Percentiles rank a stretch among this genome's conserved stretches.
phyloP scores from a whole-genome alignment of 106 monocot genomes.

The Xerophyta viscosa region DNA sequence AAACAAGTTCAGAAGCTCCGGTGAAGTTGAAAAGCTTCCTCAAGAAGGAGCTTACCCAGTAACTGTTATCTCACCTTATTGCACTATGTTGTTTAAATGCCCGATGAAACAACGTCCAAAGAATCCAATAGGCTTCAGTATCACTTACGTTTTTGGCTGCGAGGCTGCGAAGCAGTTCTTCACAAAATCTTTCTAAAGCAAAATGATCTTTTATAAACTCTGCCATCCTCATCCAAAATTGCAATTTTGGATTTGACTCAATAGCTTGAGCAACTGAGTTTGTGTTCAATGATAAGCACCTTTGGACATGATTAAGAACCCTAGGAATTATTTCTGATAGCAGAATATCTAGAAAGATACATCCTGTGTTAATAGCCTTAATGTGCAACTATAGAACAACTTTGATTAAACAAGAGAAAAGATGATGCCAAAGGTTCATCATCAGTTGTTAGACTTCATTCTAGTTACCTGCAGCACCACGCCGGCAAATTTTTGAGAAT shows the following conservation, averaged over 20 bases:
- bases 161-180: slow-evolving; percentile 60
- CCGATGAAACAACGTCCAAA: slow-evolving; percentile 69
- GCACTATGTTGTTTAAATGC: slow-evolving; percentile 25
- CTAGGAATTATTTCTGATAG: slow-evolving; percentile 40
- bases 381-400: no score
- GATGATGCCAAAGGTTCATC: no score
- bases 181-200: slow-evolving; percentile 73
- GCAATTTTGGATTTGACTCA: slow-evolving; percentile 30
- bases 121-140: slow-evolving; percentile 72
- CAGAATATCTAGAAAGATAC: slow-evolving; percentile 55
- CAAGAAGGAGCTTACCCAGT: background rate
- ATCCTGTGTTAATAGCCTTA: slow-evolving; percentile 2
- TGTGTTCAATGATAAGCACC: slow-evolving; percentile 23
- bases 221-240: slow-evolving; percentile 69
- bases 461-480: slow-evolving; percentile 76
- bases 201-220: slow-evolving; percentile 64
- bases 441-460: no score
- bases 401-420: no score
- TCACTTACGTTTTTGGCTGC: slow-evolving; percentile 41
- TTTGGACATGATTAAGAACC: slow-evolving; percentile 43
- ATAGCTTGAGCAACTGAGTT: slow-evolving; percentile 23
- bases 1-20: no score
- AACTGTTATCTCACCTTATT: slow-evolving; percentile 37
- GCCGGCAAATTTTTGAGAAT: slow-evolving; percentile 69
- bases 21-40: no score